phyloP scores from a whole-genome alignment of 345 rosid genomes.

The Gynandropsis gynandra region DNA sequence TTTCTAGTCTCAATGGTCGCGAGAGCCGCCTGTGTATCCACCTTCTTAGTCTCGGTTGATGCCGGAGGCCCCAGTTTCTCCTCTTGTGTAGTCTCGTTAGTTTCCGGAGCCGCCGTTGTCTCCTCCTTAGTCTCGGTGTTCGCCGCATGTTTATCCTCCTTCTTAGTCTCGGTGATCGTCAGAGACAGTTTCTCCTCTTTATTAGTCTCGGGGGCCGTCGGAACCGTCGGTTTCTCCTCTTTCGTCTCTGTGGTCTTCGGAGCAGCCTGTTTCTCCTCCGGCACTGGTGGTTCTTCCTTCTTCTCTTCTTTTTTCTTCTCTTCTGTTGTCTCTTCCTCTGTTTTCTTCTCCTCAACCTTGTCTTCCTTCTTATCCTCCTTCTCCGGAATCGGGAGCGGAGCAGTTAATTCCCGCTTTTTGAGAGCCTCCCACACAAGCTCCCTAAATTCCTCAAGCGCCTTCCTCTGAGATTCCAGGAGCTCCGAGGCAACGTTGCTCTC shows the following conservation, averaged over 20 bases:
- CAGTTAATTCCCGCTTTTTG: slow-evolving; percentile 39
- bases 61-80: slow-evolving; percentile 4
- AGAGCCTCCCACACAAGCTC: slow-evolving; percentile 50
- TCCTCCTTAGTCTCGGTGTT: slow-evolving; percentile 15
- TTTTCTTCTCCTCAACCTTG: slow-evolving; percentile 8
- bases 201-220: slow-evolving; percentile 10
- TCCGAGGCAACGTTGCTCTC: slow-evolving; percentile 54
- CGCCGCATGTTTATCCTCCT: slow-evolving; percentile 7
- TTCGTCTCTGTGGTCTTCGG: slow-evolving; percentile 13
- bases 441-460: slow-evolving; percentile 47
- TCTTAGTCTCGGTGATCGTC: slow-evolving; percentile 6
- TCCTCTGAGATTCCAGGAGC: slow-evolving; percentile 43
- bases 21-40: slow-evolving; percentile 17
- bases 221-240: slow-evolving; percentile 22
- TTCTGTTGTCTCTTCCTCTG: slow-evolving; percentile 9
- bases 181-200: slow-evolving; percentile 11
- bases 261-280: slow-evolving; percentile 11
- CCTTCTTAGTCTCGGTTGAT: slow-evolving; percentile 21
- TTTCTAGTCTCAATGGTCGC: slow-evolving; percentile 14
- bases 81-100: slow-evolving; percentile 6
- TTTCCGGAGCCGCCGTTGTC: slow-evolving; percentile 8
- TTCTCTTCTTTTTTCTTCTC: slow-evolving; percentile 21
- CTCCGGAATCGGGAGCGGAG: slow-evolving; percentile 26
- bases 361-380: slow-evolving; percentile 27
- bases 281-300: neutral